These are phyloP conservation scores for Mycena capillaripes DNA, from an alignment of 768 basidiomycete species.

Conservation along the genomic window DNA sequence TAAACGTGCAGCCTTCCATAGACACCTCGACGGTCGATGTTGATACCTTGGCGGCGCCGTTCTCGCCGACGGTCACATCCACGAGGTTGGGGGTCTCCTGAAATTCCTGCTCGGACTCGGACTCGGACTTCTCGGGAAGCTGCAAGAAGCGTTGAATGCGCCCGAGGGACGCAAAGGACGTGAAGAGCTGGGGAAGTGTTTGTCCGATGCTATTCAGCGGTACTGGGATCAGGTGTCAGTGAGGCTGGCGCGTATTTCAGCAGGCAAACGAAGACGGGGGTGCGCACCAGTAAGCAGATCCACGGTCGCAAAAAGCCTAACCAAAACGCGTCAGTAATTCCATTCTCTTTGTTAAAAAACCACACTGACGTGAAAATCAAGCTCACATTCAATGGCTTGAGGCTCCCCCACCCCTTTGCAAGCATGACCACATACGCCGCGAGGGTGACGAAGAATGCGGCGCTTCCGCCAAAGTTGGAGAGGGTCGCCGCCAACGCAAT, in stretches of 20 bases:
- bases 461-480: conserved; percentile 9
- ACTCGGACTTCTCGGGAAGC: conserved; percentile 32
- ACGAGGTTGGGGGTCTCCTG: no score
- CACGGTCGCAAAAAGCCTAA: conserved; percentile 5
- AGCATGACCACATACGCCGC: conserved; percentile 20
- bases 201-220: conserved; percentile 21
- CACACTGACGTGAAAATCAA: conserved; percentile 24
- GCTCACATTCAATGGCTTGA: conserved; percentile 18
- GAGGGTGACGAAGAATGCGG: conserved; percentile 20
- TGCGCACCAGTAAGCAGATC: background rate
- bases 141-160: conserved; percentile 29
- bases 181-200: conserved; percentile 4
- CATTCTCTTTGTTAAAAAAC: no score
- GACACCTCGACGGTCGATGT: no score
- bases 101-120: no score
- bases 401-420: background rate
- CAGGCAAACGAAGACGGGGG: no score
- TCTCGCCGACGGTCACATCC: no score
- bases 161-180: conserved; percentile 21
- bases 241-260: no score
- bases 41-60: no score
- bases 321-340: background rate
- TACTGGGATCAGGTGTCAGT: no score
- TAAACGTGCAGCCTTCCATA: conserved; percentile 18
- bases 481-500: conserved; percentile 6